These are phyloP conservation scores for Chaetomiaceae sp. DNA, from an alignment of 2,329 filamentous ascomycete genomes.

Conservation along the genomic window DNA sequence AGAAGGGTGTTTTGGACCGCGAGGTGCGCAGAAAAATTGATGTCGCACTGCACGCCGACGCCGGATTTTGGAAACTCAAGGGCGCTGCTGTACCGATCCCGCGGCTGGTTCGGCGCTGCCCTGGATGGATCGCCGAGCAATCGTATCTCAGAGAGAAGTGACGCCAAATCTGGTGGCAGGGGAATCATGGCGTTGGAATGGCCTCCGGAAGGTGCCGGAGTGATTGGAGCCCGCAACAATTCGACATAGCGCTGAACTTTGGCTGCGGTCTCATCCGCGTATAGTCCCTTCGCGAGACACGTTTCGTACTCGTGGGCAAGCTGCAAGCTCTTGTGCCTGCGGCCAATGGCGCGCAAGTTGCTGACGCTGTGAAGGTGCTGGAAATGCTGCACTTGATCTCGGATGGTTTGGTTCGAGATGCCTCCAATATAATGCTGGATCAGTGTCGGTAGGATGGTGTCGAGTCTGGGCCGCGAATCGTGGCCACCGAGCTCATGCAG, in stretches of 20 bases:
- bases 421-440: constrained; percentile 49
- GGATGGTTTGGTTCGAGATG: constrained; percentile 44
- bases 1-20: constrained; percentile 80
- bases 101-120: constrained; percentile 47
- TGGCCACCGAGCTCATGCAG: constrained; percentile 33
- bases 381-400: constrained; percentile 39
- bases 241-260: constrained; percentile 47
- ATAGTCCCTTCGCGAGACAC: constrained; percentile 47
- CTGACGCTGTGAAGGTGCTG: constrained; percentile 22
- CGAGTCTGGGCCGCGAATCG: constrained; percentile 22
- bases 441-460: constrained; percentile 30
- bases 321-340: constrained; percentile 52
- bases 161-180: constrained; percentile 31
- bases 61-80: constrained; percentile 75
- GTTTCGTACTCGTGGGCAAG: constrained; percentile 53
- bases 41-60: constrained; percentile 82
- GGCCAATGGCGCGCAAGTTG: constrained; percentile 41
- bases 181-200: constrained; percentile 37
- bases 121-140: constrained; percentile 47
- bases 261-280: constrained; percentile 34
- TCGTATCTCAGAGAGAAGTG: constrained; percentile 42
- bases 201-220: constrained; percentile 17
- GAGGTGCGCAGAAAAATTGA: constrained; percentile 84
- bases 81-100: constrained; percentile 51
- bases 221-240: constrained; percentile 42